phyloP scores from a whole-genome alignment of 345 rosid genomes.

The Hevea brasiliensis region DNA sequence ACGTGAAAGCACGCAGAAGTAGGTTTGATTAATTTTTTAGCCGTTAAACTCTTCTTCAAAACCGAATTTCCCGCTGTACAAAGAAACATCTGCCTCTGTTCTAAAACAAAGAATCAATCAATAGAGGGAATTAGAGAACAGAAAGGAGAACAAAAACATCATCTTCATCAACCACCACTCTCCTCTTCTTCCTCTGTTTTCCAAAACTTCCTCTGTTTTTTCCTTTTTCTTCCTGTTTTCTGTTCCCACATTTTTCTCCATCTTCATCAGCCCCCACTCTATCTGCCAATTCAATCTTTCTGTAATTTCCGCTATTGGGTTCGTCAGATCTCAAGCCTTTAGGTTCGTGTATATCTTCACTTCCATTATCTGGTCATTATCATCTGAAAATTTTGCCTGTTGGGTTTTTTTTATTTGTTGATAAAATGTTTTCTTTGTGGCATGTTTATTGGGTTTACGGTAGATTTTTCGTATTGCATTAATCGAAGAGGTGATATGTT shows the following conservation, averaged over 20 bases:
- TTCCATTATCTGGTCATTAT: too few relatives aligned
- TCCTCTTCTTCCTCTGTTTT: background rate
- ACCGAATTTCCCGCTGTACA: constrained; percentile 26
- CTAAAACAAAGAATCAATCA: constrained; percentile 7
- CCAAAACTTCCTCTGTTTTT: background rate
- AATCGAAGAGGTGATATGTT: constrained; percentile 42
- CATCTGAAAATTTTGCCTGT: too few relatives aligned
- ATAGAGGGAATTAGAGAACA: background rate
- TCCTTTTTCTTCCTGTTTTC: background rate
- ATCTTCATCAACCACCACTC: background rate
- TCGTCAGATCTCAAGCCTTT: background rate
- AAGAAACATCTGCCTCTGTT: background rate
- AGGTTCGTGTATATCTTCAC: background rate
- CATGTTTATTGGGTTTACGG: background rate
- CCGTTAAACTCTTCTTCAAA: constrained; percentile 1
- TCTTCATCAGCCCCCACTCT: background rate
- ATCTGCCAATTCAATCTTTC: background rate
- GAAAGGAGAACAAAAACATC: background rate
- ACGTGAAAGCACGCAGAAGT: constrained; percentile 20
- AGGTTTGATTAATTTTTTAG: constrained; percentile 14
- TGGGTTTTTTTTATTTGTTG: background rate
- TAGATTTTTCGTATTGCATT: background rate
- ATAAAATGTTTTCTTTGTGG: background rate
- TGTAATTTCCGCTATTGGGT: background rate
- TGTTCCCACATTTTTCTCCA: background rate